A percentile compares a stretch with the other conserved stretches of the same genome.
phyloP scores from a whole-genome alignment of 2,329 filamentous ascomycete species.

The Epichloe coenophiala region DNA sequence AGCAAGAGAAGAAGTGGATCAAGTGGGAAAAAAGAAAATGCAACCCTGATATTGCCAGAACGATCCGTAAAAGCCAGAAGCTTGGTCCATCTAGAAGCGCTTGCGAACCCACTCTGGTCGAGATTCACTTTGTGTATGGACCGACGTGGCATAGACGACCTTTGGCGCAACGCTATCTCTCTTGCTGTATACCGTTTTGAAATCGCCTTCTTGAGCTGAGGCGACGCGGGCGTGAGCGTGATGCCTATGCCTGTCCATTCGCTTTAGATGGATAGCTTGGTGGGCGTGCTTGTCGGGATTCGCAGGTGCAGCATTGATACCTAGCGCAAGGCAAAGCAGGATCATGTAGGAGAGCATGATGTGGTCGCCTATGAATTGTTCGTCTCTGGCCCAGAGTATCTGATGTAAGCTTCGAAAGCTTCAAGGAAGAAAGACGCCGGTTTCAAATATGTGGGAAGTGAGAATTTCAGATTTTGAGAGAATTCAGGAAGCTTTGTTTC shows the following conservation, averaged over 20 bases:
- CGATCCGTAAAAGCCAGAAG: not conserved
- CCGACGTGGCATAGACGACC: not conserved
- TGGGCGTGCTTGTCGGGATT: not conserved
- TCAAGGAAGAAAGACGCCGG: not conserved
- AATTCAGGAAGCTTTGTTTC: too few relatives aligned
- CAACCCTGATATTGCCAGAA: not conserved
- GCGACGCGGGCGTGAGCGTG: not conserved
- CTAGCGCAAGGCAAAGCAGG: slow-evolving; percentile 1
- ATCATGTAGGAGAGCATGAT: slow-evolving; percentile 4
- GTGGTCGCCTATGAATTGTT: not conserved
- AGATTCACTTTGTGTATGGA: slow-evolving; percentile 1
- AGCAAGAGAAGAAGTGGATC: not conserved
- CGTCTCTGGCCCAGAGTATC: not conserved
- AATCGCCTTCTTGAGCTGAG: not conserved
- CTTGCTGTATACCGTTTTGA: not conserved
- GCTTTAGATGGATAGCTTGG: slow-evolving; percentile 2
- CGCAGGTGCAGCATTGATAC: slow-evolving; percentile 4
- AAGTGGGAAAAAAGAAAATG: not conserved
- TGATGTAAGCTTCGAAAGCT: not conserved
- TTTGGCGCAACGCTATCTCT: not conserved
- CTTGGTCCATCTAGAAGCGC: slow-evolving; percentile 1
- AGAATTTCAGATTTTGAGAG: too few relatives aligned
- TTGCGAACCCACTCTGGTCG: slow-evolving; percentile 4
- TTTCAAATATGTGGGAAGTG: too few relatives aligned
- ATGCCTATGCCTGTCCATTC: not conserved